Evolutionary conservation across 1,284 basidiomycete genomes (phyloP).

Genomic region (Boletus coffeatus): DNA sequence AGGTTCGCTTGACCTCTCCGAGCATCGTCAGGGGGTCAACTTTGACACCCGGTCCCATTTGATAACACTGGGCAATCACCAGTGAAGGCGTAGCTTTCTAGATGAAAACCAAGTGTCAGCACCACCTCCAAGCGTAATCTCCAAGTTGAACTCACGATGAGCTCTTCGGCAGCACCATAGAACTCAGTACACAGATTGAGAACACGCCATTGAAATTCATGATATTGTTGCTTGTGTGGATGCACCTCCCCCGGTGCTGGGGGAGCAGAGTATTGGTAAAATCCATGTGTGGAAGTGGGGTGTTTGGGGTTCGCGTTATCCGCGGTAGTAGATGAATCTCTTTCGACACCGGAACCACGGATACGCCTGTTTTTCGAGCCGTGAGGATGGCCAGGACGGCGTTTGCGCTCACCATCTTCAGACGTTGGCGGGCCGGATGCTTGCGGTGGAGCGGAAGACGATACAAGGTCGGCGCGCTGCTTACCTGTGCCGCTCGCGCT

Average conservation of each 20-base stretch:
- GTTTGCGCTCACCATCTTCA: constrained; percentile 41
- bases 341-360: constrained; percentile 31
- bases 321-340: constrained; percentile 16
- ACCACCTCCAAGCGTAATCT: constrained; percentile 7
- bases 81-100: constrained; percentile 69
- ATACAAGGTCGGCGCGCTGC: constrained; percentile 15
- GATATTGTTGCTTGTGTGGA: constrained; percentile 68
- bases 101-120: constrained; percentile 10
- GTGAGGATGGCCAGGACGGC: constrained; percentile 65
- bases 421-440: constrained; percentile 15
- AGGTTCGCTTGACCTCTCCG: constrained; percentile 67
- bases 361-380: constrained; percentile 69
- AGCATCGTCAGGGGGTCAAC: constrained; percentile 70
- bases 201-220: constrained; percentile 80
- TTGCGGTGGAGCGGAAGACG: constrained; percentile 16
- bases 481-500: constrained; percentile 16
- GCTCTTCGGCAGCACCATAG: constrained; percentile 77
- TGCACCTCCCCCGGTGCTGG: constrained; percentile 41
- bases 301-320: constrained; percentile 16
- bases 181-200: constrained; percentile 77
- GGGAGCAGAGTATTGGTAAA: constrained; percentile 29
- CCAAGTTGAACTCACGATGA: constrained; percentile 52
- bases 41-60: constrained; percentile 59
- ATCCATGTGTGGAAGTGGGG: constrained; percentile 19
- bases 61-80: constrained; percentile 74